These are phyloP conservation scores for Xylaria venustula DNA, from an alignment of 495 filamentous ascomycete species.

Conservation along the genomic window DNA sequence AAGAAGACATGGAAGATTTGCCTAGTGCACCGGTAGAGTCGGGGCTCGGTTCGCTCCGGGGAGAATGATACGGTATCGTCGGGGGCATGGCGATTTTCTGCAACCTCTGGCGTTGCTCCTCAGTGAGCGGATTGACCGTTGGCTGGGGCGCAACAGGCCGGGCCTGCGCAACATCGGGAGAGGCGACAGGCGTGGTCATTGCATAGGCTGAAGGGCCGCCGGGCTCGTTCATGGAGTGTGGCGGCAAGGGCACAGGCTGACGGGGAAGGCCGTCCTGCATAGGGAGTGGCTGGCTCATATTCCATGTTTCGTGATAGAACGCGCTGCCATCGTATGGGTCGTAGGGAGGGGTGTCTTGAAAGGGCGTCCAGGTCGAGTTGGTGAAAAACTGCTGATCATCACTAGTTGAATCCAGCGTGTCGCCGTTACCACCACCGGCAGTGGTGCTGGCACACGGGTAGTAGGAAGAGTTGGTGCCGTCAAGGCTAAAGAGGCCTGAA, in stretches of 20 bases:
- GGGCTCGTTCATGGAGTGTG: slow-evolving; percentile 12
- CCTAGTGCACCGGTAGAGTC: slow-evolving; percentile 43
- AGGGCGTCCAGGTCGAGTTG: slow-evolving; percentile 39
- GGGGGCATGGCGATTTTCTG: slow-evolving; percentile 57
- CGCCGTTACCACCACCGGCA: slow-evolving; percentile 23
- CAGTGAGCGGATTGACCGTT: slow-evolving; percentile 27
- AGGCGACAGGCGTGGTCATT: slow-evolving; percentile 10
- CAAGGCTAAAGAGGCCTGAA: slow-evolving; percentile 33
- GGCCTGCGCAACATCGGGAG: slow-evolving; percentile 7
- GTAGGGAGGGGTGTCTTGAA: slow-evolving; percentile 46
- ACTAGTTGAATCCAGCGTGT: slow-evolving; percentile 27
- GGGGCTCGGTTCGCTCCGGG: slow-evolving; percentile 50
- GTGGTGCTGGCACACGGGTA: slow-evolving; percentile 26
- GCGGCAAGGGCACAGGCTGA: slow-evolving; percentile 13
- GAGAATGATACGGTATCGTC: slow-evolving; percentile 54
- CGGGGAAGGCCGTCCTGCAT: slow-evolving; percentile 23
- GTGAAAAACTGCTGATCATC: slow-evolving; percentile 33
- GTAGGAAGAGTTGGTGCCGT: slow-evolving; percentile 27
- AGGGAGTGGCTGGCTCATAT: slow-evolving; percentile 24
- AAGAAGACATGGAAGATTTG: slow-evolving; percentile 43
- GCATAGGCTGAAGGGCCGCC: slow-evolving; percentile 13
- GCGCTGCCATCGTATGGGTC: slow-evolving; percentile 34
- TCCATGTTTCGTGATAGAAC: slow-evolving; percentile 34
- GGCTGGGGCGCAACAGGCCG: slow-evolving; percentile 6
- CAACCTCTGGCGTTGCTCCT: slow-evolving; percentile 53